These are phyloP conservation scores for Tylopilus orsonianus DNA, from an alignment of 1,284 basidiomycete genomes.

Conservation along the genomic window DNA sequence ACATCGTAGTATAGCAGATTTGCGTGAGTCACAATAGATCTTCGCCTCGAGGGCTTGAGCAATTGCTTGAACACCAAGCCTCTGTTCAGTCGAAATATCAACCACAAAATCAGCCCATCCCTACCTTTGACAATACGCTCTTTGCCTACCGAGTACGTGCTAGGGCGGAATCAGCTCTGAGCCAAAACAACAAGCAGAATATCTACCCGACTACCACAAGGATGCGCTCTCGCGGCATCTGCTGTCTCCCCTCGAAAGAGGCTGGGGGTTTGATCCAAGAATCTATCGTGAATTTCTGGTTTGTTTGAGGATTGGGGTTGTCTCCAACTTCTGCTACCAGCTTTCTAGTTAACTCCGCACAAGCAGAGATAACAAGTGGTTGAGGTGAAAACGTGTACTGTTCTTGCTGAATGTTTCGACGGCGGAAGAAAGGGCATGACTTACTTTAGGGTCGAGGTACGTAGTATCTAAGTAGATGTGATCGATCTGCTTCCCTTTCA, in stretches of 20 bases:
- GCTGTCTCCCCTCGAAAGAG: conserved; percentile 34
- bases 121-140: conserved; percentile 93
- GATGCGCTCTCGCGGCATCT: conserved; percentile 33
- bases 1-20: conserved; percentile 78
- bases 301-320: conserved; percentile 19
- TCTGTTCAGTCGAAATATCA: neutral
- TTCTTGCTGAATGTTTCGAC: neutral
- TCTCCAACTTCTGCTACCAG: conserved; percentile 47
- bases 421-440: conserved; percentile 7
- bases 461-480: conserved; percentile 96
- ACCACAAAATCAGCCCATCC: neutral
- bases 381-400: conserved; percentile 96
- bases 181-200: neutral
- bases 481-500: conserved; percentile 80
- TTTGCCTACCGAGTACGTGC: conserved; percentile 96
- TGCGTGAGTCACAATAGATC: conserved; percentile 87
- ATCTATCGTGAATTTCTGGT: conserved; percentile 39
- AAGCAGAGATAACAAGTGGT: conserved; percentile 88
- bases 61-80: conserved; percentile 54
- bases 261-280: conserved; percentile 34
- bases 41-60: conserved; percentile 82
- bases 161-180: conserved; percentile 30
- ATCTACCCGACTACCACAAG: conserved; percentile 88
- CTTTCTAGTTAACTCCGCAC: conserved; percentile 76
- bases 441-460: conserved; percentile 86